Evolutionary conservation across 306 rosid genomes (phyloP), one percentile per base, ranked within the genome.

Genomic region (Glycine soja): DNA sequence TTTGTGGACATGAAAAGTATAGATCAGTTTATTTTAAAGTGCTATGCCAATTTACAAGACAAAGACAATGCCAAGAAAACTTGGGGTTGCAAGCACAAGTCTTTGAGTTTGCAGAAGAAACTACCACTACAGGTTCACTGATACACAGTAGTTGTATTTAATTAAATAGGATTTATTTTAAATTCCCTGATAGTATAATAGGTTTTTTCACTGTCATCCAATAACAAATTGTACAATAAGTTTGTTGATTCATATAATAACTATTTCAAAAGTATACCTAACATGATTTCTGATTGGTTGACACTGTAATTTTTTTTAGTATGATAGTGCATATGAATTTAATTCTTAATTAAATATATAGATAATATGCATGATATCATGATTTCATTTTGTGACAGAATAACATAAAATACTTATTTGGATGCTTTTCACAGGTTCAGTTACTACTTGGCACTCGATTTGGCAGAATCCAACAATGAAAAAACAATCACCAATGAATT

Each of bases 1-100:
- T 43, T 82, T 7, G 12, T 40, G 67, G 30, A 38, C 75, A 64
- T 43, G 10, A 10, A 82, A 34, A 38, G 4, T 14, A 38, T 63
- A 15, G 59, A n/a, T n/a, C n/a, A n/a, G n/a, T n/a, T n/a, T n/a
- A n/a, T n/a, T n/a, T 43, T 15, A n/a, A 1, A 24, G 3, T 63
- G 72, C 10, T 48, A 47, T 34, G 7, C 5, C 50, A 75, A 8
- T 42, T 65, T 65, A 12, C 8, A 56, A 19, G 10, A 30, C 30
- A n/a, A 61, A 61, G 36, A 24, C 10, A 8, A 59, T 61, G 15
- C 19, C 59, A 47, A 24, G n/a, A 50, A 42, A 70, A 12, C 56
- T 15, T 6, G 8, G 32, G 42, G 14, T 42, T 15, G 14, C 24
- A 67, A 15, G 38, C n/a, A n/a, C n/a, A 34, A 34, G 38, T 3